Evolutionary conservation across 2,329 filamentous ascomycete species (phyloP), one percentile per base, ranked within the genome.

Genomic region (Rosellinia necatrix): DNA sequence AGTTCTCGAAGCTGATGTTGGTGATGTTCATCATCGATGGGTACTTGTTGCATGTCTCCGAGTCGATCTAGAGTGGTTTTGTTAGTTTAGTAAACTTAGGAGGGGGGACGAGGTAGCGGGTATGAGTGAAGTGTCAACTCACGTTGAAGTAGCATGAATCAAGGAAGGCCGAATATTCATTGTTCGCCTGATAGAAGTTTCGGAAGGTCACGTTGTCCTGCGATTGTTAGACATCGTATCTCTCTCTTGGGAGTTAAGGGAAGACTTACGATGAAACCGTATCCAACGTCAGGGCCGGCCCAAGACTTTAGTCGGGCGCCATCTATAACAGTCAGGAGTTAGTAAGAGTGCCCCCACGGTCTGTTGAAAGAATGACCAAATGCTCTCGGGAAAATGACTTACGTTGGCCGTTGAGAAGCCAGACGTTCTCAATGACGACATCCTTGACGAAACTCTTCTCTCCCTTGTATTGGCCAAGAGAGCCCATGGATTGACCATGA

Each of bases 91-190:
- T 17, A 6, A 13, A 4, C 9, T 6, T 9, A 10, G 6, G 12
- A 9, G 25, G 7, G 13, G n/a, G n/a, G 29, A 32, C 1, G 10
- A 10, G 8, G 4, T 29, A 10, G 19, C 9, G 12, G 8, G 30
- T 17, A 4, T 6, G 35, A 30, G 2, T 29, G 13, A 13, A 19
- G 3, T 29, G 10, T 59, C n/a, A n/a, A n/a, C 73, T 77, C 59
- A 83, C 74, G 58, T 85, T 80, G 69, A 86, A 86, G 70, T 86
- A 86, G 70, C 84, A 86, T 24, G 83, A 82, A 64, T 86, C 83
- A 6, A 87, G 71, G 30, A 84, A 81, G 19, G 84, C 75, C 0
- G 81, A 77, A 58, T 78, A 77, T 60, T 86, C 83, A 17, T 81
- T 84, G 59, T 83, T 82, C 17, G 80, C 81, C 35, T 83, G 76